Conservation (phyloP, 441 rosid species). For the Viola pubescens region DNA sequence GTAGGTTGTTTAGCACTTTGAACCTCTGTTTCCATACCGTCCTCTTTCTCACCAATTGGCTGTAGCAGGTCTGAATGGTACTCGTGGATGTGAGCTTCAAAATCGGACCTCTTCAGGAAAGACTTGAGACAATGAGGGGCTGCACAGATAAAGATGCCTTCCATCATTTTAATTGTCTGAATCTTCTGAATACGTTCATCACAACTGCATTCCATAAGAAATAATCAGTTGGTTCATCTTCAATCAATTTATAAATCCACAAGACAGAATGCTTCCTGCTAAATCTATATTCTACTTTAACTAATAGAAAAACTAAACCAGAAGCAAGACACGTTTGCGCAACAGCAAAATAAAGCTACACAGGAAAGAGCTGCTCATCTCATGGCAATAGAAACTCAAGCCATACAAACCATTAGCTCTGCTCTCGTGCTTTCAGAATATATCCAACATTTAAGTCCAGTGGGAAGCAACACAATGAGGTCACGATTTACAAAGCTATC, state of each 20-base stretch:
- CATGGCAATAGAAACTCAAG: too few species aligned
- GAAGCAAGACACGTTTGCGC: background rate
- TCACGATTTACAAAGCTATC: too few species aligned
- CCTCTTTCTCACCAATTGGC: conserved; percentile 58
- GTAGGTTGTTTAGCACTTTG: conserved; percentile 56
- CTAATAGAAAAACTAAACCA: background rate
- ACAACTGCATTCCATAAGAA: conserved; percentile 38
- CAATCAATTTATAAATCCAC: background rate
- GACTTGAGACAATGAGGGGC: conserved; percentile 96
- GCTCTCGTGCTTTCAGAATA: too few species aligned
- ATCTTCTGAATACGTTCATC: conserved; percentile 93
- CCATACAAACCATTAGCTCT: too few species aligned
- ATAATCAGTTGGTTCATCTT: background rate
- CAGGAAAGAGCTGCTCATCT: too few species aligned
- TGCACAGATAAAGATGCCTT: conserved; percentile 92
- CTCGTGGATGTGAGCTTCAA: conserved; percentile 67
- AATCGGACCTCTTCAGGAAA: conserved; percentile 64
- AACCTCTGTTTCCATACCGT: conserved; percentile 57
- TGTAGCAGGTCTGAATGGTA: conserved; percentile 57
- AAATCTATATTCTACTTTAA: too few species aligned
- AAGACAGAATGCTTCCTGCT: too few species aligned
- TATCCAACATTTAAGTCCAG: too few species aligned
- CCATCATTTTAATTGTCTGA: conserved; percentile 91
- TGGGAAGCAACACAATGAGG: too few species aligned
- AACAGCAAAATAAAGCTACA: background rate